phyloP scores from a whole-genome alignment of 192 early-diverging fungal species.

The Backusella sp. region DNA sequence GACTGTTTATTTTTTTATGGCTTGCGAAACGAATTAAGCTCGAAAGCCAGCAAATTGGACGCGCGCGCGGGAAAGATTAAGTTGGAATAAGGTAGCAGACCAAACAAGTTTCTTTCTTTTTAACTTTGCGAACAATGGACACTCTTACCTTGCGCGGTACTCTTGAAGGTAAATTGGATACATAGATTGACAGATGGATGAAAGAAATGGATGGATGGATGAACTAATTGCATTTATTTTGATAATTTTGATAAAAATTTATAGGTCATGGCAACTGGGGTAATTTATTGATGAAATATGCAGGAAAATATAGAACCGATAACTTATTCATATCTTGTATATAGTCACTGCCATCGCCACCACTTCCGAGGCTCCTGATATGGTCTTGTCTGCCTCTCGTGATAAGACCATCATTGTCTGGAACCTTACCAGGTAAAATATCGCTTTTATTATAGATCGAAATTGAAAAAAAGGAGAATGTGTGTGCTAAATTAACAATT shows the following conservation, averaged over 20 bases:
- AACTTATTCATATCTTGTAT: background rate
- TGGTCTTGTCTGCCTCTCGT: conserved; percentile 95
- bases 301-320: background rate
- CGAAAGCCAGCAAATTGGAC: background rate
- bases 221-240: background rate
- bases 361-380: conserved; percentile 92
- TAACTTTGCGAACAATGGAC: conserved; percentile 27
- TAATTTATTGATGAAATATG: conserved; percentile 6
- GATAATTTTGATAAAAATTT: background rate
- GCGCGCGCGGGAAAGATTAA: conserved; percentile 3
- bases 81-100: conserved; percentile 2
- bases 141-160: conserved; percentile 37
- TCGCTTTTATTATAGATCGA: background rate
- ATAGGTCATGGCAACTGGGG: conserved; percentile 41
- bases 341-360: conserved; percentile 96
- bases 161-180: conserved; percentile 31
- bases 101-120: conserved; percentile 21
- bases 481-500: background rate
- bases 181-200: conserved; percentile 26
- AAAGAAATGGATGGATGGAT: conserved; percentile 27
- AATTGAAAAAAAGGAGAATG: background rate
- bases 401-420: conserved; percentile 99
- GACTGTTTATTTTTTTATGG: conserved; percentile 3
- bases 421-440: conserved; percentile 68
- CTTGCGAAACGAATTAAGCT: background rate